Base-by-base conservation (phyloP, 202 grass and related monocot genomes). In the Bolboschoenoplectus hybrid region DNA sequence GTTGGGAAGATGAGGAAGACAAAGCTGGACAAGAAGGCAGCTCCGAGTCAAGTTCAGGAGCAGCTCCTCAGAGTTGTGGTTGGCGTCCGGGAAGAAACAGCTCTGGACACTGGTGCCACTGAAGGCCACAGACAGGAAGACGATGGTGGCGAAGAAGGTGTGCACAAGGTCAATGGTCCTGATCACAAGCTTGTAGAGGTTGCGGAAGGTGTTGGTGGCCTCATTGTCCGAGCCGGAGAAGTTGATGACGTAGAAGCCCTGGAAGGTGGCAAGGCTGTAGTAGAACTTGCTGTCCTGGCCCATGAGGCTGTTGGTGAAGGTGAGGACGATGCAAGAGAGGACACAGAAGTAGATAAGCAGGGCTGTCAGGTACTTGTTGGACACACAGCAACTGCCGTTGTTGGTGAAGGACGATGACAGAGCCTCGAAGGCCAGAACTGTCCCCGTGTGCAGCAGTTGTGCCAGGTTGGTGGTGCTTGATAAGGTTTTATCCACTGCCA, bases 221-320 rank as follows among this genome's bases (percentile, higher is more conserved):
- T 92, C 90, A 2, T 58, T 85, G 2, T 64, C 39, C 0, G 87
- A 82, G 75, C 88, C 85, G 17, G 82, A 3, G 88, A 90, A 92
- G 82, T 90, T 91, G 74, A 91, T 90, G 19, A 86, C 87, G 26
- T 82, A 88, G 61, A 85, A 68, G 17, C 82, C 81, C 16, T 35
- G 6, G 16, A 87, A 34, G 0, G 92, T 94, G 45, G 89, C 92
- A 7, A 86, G n/a, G 56, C 92, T 89, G 6, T 91, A 90, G 87
- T 93, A 91, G 20, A 84, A 69, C 85, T 81, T 88, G 63, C 89
- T 82, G 56, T 94, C 92, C 32, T 71, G 41, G 77, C 88, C 88
- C 69, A 89, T 17, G 51, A 90, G 34, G 89, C 93, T 95, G 82
- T 95, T 90, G 7, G 93, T 95, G 88, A 95, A 95, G 87, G 90